A percentile compares a stretch with the other conserved stretches of the same genome.
phyloP scores from a whole-genome alignment of 306 rosid species.

The Fragaria ananassa region DNA sequence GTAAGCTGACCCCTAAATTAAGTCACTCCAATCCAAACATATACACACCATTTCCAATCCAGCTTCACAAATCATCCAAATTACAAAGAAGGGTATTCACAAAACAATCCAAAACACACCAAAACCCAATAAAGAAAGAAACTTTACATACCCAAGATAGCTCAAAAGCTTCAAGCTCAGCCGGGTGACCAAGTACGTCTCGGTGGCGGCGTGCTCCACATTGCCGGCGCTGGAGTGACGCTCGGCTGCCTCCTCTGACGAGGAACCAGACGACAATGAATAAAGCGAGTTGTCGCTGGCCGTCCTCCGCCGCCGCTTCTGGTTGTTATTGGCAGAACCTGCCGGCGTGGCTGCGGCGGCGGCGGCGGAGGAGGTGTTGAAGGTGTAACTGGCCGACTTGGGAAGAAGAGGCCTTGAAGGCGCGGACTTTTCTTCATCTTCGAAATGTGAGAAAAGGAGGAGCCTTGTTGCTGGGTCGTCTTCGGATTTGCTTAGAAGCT shows the following conservation, averaged over 20 bases:
- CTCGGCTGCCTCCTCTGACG: conserved; percentile 4
- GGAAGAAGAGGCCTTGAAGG: conserved; percentile 45
- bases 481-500: conserved; percentile 28
- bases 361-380: conserved; percentile 19
- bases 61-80: not conserved
- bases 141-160: conserved; percentile 61
- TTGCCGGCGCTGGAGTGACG: conserved; percentile 35
- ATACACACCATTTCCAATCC: not conserved
- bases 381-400: conserved; percentile 39
- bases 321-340: conserved; percentile 23
- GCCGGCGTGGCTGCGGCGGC: not conserved
- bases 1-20: not conserved
- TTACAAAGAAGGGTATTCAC: not conserved
- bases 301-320: conserved; percentile 62
- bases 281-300: conserved; percentile 54
- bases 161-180: conserved; percentile 57
- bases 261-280: not conserved
- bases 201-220: conserved; percentile 53
- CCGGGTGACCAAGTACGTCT: conserved; percentile 60
- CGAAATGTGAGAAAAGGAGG: conserved; percentile 38
- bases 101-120: not conserved
- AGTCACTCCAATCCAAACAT: not conserved
- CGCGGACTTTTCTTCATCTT: conserved; percentile 29
- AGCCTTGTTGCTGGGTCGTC: conserved; percentile 45
- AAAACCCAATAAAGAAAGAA: not conserved